Conservation (phyloP, 768 basidiomycete genomes). For the Boletus edulis region DNA sequence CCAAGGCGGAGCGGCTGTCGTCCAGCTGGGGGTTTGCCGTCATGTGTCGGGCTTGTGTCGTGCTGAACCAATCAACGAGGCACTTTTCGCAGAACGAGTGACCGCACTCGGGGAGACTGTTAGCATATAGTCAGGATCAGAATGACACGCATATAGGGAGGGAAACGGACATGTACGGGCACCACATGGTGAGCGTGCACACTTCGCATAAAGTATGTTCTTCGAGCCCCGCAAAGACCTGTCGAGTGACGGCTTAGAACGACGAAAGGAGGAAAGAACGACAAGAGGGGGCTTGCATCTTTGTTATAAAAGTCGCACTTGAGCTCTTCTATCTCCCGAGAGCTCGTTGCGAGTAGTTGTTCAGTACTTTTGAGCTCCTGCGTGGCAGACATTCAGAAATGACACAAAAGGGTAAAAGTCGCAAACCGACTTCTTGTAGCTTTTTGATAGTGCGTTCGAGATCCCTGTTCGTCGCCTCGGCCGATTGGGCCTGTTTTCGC, state of each 20-base stretch:
- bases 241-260: not conserved
- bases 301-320: slow-evolving; percentile 10
- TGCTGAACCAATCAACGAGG: slow-evolving; percentile 52
- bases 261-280: not conserved
- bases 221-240: slow-evolving; percentile 48
- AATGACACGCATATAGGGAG: not conserved
- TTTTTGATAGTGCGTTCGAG: slow-evolving; percentile 42
- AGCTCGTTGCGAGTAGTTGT: slow-evolving; percentile 4
- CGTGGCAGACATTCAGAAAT: not conserved
- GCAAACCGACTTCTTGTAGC: slow-evolving; percentile 40
- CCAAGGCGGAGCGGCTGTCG: slow-evolving; percentile 24
- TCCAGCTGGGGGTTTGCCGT: slow-evolving; percentile 45
- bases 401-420: not conserved
- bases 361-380: slow-evolving; percentile 22
- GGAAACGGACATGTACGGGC: slow-evolving; percentile 56
- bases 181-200: slow-evolving; percentile 63
- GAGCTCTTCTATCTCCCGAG: slow-evolving; percentile 21
- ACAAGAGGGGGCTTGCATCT: slow-evolving; percentile 2
- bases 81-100: slow-evolving; percentile 69
- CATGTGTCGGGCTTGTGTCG: slow-evolving; percentile 49
- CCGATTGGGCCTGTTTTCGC: slow-evolving; percentile 17
- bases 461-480: slow-evolving; percentile 10
- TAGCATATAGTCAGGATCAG: not conserved
- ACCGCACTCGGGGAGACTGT: slow-evolving; percentile 62
- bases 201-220: slow-evolving; percentile 63